Conservation (phyloP, 1,139 yeast species). For the Zygoascus meyerae region DNA sequence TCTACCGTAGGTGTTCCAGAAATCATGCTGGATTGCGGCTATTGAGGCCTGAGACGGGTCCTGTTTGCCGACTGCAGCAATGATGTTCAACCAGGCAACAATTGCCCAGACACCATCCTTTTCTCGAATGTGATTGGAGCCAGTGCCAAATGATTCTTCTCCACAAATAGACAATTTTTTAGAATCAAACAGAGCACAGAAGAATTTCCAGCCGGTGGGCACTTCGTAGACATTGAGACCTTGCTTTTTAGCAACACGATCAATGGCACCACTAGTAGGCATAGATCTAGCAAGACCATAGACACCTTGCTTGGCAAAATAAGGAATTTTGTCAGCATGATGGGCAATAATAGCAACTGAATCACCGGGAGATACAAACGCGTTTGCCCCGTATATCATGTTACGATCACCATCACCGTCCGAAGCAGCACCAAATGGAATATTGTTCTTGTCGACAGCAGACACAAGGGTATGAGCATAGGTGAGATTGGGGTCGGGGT, state of each 20-base stretch:
- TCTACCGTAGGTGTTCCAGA: slow-evolving; percentile 93
- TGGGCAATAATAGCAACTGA: slow-evolving; percentile 97
- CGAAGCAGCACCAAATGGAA: slow-evolving; percentile 96
- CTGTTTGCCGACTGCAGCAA: slow-evolving; percentile 66
- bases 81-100: slow-evolving; percentile 92
- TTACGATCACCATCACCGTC: slow-evolving; percentile 99
- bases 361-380: slow-evolving; percentile 98
- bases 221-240: slow-evolving; percentile 82
- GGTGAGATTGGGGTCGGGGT: slow-evolving; percentile 96
- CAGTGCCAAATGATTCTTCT: slow-evolving; percentile 97
- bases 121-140: slow-evolving; percentile 94
- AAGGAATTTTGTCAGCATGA: slow-evolving; percentile 82
- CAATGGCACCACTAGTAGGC: slow-evolving; percentile 96
- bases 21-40: slow-evolving; percentile 70
- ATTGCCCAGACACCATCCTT: slow-evolving; percentile 98
- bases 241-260: slow-evolving; percentile 77
- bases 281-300: slow-evolving; percentile 95
- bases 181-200: slow-evolving; percentile 91
- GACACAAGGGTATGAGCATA: slow-evolving; percentile 87
- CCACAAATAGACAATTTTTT: slow-evolving; percentile 94
- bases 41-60: slow-evolving; percentile 56
- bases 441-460: slow-evolving; percentile 68
- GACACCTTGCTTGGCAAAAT: slow-evolving; percentile 79
- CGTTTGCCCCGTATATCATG: slow-evolving; percentile 94
- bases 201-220: slow-evolving; percentile 99